phyloP scores from a whole-genome alignment of 2,329 filamentous ascomycete species.

The Nectriaceae sp. region DNA sequence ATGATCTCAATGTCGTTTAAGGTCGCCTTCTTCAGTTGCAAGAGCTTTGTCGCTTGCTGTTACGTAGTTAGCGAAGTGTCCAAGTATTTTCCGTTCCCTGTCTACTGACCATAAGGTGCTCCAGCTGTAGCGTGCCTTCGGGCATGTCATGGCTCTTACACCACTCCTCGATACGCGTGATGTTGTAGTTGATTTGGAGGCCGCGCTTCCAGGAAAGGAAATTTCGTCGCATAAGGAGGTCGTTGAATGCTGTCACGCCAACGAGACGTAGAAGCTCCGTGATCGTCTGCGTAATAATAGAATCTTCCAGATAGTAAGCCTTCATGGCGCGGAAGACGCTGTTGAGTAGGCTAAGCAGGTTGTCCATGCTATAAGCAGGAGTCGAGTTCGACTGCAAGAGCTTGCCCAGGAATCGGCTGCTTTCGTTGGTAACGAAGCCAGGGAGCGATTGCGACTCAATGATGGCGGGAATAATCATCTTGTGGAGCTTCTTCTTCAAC shows the following conservation, averaged over 20 bases:
- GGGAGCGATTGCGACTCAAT: slow-evolving; percentile 98
- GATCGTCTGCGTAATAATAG: slow-evolving; percentile 92
- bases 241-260: slow-evolving; percentile 97
- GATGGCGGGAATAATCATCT: slow-evolving; percentile 99
- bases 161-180: slow-evolving; percentile 98
- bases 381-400: slow-evolving; percentile 85
- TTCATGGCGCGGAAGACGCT: slow-evolving; percentile 99
- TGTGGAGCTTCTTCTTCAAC: slow-evolving; percentile 97
- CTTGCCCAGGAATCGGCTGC: slow-evolving; percentile 97
- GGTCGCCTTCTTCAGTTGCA: slow-evolving; percentile 98
- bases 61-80: slow-evolving; percentile 26
- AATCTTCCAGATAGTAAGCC: slow-evolving; percentile 94
- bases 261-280: slow-evolving; percentile 92
- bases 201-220: slow-evolving; percentile 99
- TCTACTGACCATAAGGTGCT: slow-evolving; percentile 84
- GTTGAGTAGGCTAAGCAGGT: slow-evolving; percentile 91
- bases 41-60: slow-evolving; percentile 94
- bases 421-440: slow-evolving; percentile 98
- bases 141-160: slow-evolving; percentile 99
- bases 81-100: neutral
- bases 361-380: slow-evolving; percentile 99
- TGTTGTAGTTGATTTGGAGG: slow-evolving; percentile 99
- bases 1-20: slow-evolving; percentile 99
- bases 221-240: slow-evolving; percentile 94
- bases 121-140: slow-evolving; percentile 92